A percentile compares a stretch with the other conserved stretches of the same genome.
These are phyloP conservation scores for Clavispora phyllophila DNA, from an alignment of 805 yeast genomes.

Conservation along the genomic window DNA sequence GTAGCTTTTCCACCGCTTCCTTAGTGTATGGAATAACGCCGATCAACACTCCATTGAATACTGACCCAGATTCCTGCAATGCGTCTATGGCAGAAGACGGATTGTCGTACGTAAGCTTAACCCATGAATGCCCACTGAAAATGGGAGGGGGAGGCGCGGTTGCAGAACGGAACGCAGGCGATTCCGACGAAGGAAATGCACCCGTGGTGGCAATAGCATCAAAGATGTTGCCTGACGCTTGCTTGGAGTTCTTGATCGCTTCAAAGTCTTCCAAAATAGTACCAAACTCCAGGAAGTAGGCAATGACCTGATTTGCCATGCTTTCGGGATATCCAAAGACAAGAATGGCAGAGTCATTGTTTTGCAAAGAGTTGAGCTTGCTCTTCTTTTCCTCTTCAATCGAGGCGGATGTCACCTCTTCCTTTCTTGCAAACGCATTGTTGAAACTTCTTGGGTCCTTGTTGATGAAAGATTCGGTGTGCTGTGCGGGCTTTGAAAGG, in stretches of 20 bases:
- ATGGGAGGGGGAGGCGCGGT: constrained; percentile 44
- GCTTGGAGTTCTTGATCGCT: constrained; percentile 10
- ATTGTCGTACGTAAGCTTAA: constrained; percentile 78
- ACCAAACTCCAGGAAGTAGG: constrained; percentile 77
- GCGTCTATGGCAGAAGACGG: constrained; percentile 78
- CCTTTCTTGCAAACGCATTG: constrained; percentile 41
- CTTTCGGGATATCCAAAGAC: constrained; percentile 88
- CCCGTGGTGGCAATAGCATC: constrained; percentile 10
- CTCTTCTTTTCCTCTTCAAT: constrained; percentile 10
- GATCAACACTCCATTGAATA: constrained; percentile 60
- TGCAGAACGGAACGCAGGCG: background rate
- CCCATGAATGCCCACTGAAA: constrained; percentile 84
- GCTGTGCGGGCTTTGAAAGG: constrained; percentile 30
- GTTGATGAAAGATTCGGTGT: constrained; percentile 36
- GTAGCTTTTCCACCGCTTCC: constrained; percentile 54
- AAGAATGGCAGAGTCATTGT: constrained; percentile 60
- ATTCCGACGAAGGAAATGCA: constrained; percentile 9
- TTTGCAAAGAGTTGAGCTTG: constrained; percentile 19
- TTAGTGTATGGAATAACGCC: constrained; percentile 68
- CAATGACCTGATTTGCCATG: constrained; percentile 59
- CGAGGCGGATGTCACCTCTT: constrained; percentile 7
- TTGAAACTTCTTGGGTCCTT: constrained; percentile 43
- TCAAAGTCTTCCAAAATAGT: constrained; percentile 71
- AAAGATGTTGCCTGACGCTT: constrained; percentile 4
- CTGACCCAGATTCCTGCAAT: constrained; percentile 72